phyloP scores from a whole-genome alignment of 73 alveolate genomes.

The Paramecium pentaurelia region DNA sequence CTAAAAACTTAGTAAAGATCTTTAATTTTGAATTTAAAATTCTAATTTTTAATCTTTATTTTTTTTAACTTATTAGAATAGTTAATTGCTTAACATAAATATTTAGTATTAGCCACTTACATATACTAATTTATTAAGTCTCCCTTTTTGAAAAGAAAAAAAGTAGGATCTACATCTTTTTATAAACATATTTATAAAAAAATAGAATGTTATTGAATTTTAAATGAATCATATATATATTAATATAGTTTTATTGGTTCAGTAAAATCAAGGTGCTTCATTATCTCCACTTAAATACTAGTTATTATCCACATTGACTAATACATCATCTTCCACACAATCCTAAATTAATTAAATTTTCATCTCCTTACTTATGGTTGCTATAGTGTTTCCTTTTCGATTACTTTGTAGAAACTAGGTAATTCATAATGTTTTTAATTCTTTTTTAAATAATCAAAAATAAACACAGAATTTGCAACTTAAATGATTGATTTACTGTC shows the following conservation, averaged over 20 bases:
- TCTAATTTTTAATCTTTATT: too few relatives aligned
- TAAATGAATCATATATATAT: not conserved
- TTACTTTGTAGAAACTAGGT: not conserved
- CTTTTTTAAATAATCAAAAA: slow-evolving; percentile 2
- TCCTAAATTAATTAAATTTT: not conserved
- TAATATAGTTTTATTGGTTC: not conserved
- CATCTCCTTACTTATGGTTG: not conserved
- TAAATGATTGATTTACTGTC: not conserved
- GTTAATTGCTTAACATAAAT: too few relatives aligned
- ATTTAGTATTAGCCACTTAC: too few relatives aligned
- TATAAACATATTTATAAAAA: not conserved
- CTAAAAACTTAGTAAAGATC: too few relatives aligned
- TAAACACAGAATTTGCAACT: not conserved
- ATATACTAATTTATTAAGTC: not conserved
- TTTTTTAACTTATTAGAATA: too few relatives aligned
- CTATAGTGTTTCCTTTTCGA: not conserved
- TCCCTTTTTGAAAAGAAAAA: slow-evolving; percentile 36
- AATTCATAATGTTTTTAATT: not conserved
- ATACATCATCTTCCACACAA: not conserved
- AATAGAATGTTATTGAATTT: not conserved
- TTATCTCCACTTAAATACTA: slow-evolving; percentile 24
- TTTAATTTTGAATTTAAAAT: too few relatives aligned
- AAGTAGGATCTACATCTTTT: slow-evolving; percentile 41
- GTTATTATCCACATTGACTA: not conserved
- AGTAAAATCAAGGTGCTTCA: not conserved